Evolutionary conservation across 345 rosid genomes (phyloP), one percentile per base, ranked within the genome.

Genomic region (Melaleuca alternifolia): DNA sequence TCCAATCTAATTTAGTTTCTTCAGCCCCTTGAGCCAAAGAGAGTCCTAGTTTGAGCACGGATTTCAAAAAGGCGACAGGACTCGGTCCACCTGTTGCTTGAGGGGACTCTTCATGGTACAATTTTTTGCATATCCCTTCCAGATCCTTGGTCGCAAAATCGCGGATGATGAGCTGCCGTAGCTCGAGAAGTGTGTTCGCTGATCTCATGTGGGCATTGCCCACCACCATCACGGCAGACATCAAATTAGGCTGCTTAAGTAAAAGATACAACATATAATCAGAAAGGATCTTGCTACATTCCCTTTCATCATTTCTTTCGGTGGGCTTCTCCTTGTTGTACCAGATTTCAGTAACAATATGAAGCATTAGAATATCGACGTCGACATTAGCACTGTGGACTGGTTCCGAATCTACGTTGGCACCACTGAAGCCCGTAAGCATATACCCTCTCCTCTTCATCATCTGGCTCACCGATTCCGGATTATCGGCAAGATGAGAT

Each of bases 341-440:
- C 6, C 44, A 14, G 33, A 62, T 62, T 62, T 62, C 44, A 15
- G 23, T 65, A 16, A 0, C 0, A 16, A 65, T 0, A 30, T 30
- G 77, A 0, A 0, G 7, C 4, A 0, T 0, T 7, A 62, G 28
- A 8, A 15, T 62, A 6, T 0, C 0, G 6, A 0, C 1, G 44
- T 62, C 41, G 10, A 15, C 1, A 28, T 3, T 14, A 28, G 6
- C 76, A 1, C 3, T 62, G 6, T n/a, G n/a, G n/a, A n/a, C n/a
- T n/a, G n/a, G n/a, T n/a, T n/a, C n/a, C n/a, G n/a, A n/a, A n/a
- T n/a, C n/a, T n/a, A n/a, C n/a, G n/a, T n/a, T n/a, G n/a, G n/a
- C n/a, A n/a, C n/a, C n/a, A n/a, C n/a, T n/a, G n/a, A n/a, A n/a
- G n/a, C n/a, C n/a, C n/a, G n/a, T n/a, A n/a, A n/a, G 11, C 3